A percentile compares a stretch with the other conserved stretches of the same genome.
These are phyloP conservation scores for Tagetes patula DNA, from an alignment of 129 eudicot genomes.

Conservation along the genomic window DNA sequence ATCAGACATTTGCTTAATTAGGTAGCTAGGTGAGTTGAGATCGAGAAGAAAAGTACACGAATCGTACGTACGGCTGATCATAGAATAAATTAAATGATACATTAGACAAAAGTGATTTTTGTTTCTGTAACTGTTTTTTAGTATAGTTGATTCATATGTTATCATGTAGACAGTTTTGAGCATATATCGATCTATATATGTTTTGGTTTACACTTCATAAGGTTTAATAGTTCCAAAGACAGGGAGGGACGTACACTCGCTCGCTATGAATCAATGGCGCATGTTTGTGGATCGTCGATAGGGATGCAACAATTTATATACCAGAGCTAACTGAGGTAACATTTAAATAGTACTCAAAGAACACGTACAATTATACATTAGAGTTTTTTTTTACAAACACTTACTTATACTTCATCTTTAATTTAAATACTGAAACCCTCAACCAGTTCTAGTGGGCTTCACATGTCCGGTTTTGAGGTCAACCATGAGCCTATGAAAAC, in stretches of 20 bases:
- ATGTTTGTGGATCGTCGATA: background rate
- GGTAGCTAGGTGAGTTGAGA: conserved; percentile 31
- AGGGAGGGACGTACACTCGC: background rate
- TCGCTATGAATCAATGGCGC: background rate
- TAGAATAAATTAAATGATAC: conserved; percentile 25
- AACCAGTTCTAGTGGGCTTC: too few relatives aligned
- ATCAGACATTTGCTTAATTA: conserved; percentile 30
- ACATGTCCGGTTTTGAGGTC: too few relatives aligned
- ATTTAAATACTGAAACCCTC: too few relatives aligned
- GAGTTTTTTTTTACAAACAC: too few relatives aligned
- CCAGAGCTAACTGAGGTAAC: background rate
- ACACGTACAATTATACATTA: too few relatives aligned
- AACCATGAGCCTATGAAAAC: too few relatives aligned
- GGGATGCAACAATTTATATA: too few relatives aligned
- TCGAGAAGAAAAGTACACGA: conserved; percentile 35
- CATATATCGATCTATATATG: conserved; percentile 1
- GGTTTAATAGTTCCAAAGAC: background rate
- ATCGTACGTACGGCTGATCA: conserved; percentile 16
- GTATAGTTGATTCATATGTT: conserved; percentile 11
- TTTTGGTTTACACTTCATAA: conserved; percentile 12
- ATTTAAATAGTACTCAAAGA: background rate
- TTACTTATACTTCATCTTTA: too few relatives aligned
- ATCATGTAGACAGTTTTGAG: conserved; percentile 16
- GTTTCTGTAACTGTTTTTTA: background rate
- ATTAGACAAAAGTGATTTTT: conserved; percentile 25